Conservation (phyloP, 2,329 filamentous ascomycete species). For the Aspergillus calidoustus region DNA sequence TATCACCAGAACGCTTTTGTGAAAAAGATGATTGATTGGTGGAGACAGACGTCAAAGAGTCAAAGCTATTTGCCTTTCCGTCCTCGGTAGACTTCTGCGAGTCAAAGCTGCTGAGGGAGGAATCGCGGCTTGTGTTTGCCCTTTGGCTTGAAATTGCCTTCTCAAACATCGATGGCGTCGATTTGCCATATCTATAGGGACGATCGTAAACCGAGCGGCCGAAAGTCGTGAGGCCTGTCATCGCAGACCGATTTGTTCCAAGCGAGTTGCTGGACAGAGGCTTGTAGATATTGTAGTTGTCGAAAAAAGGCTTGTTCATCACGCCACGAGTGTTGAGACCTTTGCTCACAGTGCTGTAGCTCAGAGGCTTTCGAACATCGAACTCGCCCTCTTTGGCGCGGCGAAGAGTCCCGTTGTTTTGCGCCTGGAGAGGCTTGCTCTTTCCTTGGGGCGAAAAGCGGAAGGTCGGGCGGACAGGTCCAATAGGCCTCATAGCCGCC, state of each 20-base stretch:
- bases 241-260: neutral
- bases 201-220: neutral
- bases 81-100: conserved; percentile 16
- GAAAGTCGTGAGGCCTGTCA: neutral
- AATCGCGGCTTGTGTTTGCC: conserved; percentile 15
- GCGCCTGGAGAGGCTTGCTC: neutral
- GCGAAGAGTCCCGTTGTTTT: neutral
- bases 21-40: conserved; percentile 11
- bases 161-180: neutral
- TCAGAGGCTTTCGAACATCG: neutral
- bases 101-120: conserved; percentile 17
- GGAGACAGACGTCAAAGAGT: conserved; percentile 16
- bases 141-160: conserved; percentile 1
- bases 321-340: too few species aligned
- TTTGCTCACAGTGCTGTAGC: too few species aligned
- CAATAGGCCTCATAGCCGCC: neutral
- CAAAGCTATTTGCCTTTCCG: conserved; percentile 14
- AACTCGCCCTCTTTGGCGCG: neutral
- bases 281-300: neutral
- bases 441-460: neutral
- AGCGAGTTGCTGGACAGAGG: neutral
- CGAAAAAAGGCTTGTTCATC: too few species aligned
- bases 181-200: neutral
- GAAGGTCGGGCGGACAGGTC: neutral
- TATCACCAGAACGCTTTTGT: conserved; percentile 22